Conservation (phyloP, 2,329 filamentous ascomycete genomes). For the Ophioceras dolichostomum region DNA sequence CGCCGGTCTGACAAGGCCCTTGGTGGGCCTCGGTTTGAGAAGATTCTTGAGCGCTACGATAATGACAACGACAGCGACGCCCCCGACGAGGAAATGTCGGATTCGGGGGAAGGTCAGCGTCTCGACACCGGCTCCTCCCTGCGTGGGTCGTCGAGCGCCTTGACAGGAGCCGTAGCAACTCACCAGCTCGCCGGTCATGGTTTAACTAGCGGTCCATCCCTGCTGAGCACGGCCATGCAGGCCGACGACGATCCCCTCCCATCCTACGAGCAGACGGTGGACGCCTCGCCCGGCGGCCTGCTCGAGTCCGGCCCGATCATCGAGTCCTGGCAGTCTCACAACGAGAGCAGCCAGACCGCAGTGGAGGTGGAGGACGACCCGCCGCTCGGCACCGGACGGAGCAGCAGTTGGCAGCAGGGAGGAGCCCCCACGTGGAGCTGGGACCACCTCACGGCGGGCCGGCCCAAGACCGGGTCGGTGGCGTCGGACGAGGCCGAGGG, state of each 20-base stretch:
- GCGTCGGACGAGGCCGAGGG: constrained; percentile 3
- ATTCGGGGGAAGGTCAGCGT: constrained; percentile 71
- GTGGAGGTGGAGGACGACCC: too few relatives aligned
- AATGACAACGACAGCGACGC: constrained; percentile 40
- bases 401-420: too few relatives aligned
- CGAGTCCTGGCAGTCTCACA: constrained; percentile 5
- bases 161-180: constrained; percentile 64
- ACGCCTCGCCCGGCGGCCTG: too few relatives aligned
- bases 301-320: not conserved
- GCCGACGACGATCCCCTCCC: constrained; percentile 17
- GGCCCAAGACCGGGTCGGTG: not conserved
- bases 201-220: constrained; percentile 37
- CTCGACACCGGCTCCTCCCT: constrained; percentile 74
- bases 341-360: not conserved
- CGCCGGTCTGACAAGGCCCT: constrained; percentile 66
- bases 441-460: not conserved
- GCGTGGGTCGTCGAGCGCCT: constrained; percentile 86
- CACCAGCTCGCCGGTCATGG: constrained; percentile 52
- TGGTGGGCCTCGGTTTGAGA: constrained; percentile 63
- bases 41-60: constrained; percentile 45
- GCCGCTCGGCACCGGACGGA: too few relatives aligned
- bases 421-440: too few relatives aligned
- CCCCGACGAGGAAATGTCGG: constrained; percentile 30
- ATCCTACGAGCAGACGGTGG: constrained; percentile 15
- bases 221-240: too few relatives aligned